Evolutionary conservation across 768 basidiomycete genomes (phyloP), one percentile per base, ranked within the genome.

Genomic region (Cystofilobasidium bisporidii): DNA sequence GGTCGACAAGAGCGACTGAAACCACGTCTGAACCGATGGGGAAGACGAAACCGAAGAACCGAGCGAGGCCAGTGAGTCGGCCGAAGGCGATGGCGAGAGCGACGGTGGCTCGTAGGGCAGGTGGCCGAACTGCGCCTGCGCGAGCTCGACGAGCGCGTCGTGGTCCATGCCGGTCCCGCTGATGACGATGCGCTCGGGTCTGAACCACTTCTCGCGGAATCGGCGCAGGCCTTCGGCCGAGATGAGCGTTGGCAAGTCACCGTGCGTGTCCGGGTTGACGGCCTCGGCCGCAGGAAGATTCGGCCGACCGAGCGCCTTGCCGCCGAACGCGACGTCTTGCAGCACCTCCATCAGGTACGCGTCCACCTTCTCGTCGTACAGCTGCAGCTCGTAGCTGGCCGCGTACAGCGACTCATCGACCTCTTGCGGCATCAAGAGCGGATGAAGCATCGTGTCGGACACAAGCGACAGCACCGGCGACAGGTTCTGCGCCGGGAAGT

Each of bases 141-240:
- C 83, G 60, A 96, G 80, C 71, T 91, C 87, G 28, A 97, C 89
- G 24, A 99, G 82, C 70, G 91, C 82, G 71, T 89, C 85, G 74
- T 98, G 96, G 14, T 81, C 83, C 83, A 99, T 87, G 14, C 96
- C 96, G 0, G 90, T 87, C 15, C 91, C 93, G 8, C 94, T 91
- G 65, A 98, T 82, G 47, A 98, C 93, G 84, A 99, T 96, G 63
- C 89, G 81, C 74, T 97, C 94, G 0, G 96, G 94, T 60, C 84
- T 80, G 76, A 91, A 97, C 55, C 61, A 68, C 61, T 58, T 62
- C 33, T 68, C 55, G 41, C 67, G 55, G 47, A 56, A 68, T 32
- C 18, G 41, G n/a, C 57, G 28, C 66, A 98, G 81, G 28, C 83
- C 78, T 50, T 81, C 76, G 33, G 81, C 80, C 69, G 87, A 84